phyloP scores from a whole-genome alignment of 1,139 yeast genomes.

The Saccharomyces hybrid region DNA sequence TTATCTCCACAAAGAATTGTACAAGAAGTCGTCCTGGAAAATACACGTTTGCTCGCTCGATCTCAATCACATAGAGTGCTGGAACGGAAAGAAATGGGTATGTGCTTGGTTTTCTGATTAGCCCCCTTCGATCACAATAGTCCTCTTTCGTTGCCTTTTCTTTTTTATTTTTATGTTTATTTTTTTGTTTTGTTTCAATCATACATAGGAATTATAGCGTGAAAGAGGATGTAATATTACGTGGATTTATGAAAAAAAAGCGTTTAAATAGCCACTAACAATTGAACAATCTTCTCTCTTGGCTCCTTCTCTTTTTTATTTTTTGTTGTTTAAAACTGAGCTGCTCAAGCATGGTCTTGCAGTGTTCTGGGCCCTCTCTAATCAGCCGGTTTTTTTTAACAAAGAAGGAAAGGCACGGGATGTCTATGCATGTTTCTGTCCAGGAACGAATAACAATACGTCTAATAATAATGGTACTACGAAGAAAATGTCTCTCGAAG shows the following conservation, averaged over 20 bases:
- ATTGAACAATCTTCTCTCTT: not conserved
- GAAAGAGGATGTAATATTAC: not conserved
- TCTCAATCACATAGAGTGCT: not conserved
- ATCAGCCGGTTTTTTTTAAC: not conserved
- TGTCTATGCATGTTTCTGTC: not conserved
- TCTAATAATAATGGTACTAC: conserved; percentile 20
- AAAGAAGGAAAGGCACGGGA: not conserved
- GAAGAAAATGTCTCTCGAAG: conserved; percentile 32
- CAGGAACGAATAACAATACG: not conserved
- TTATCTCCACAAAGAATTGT: not conserved
- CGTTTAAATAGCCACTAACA: not conserved
- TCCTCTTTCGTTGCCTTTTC: not conserved
- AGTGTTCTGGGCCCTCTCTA: not conserved
- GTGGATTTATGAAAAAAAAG: not conserved
- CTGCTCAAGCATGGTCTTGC: not conserved
- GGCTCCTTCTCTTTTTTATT: not conserved
- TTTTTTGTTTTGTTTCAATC: not conserved
- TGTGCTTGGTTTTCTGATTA: not conserved
- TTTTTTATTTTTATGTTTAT: not conserved
- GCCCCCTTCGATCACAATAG: not conserved
- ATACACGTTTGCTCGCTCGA: not conserved
- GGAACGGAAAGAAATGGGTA: conserved; percentile 1
- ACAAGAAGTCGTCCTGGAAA: not conserved
- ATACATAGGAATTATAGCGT: not conserved
- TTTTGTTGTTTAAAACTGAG: not conserved